phyloP scores from a whole-genome alignment of 176 grass and related monocot genomes.

The Musa troglodytarum region DNA sequence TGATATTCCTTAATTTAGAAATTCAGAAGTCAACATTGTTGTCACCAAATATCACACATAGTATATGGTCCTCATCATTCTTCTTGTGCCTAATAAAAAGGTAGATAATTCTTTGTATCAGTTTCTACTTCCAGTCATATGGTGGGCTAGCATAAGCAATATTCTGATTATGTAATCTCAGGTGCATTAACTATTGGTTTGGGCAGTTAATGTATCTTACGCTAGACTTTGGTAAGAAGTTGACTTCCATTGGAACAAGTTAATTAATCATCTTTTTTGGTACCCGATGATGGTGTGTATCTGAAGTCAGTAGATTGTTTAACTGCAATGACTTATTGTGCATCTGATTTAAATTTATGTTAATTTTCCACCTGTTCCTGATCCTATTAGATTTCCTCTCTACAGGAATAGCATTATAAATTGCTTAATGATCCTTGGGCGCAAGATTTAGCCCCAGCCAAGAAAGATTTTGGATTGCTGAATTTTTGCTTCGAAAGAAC shows the following conservation, averaged over 20 bases:
- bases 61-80: too few species aligned
- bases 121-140: background rate
- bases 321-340: background rate
- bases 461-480: conserved; percentile 50
- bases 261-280: background rate
- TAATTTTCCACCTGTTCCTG: too few species aligned
- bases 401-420: conserved; percentile 78
- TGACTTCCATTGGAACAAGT: background rate
- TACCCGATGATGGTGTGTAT: background rate
- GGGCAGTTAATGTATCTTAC: background rate
- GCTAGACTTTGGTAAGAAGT: background rate
- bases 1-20: too few species aligned
- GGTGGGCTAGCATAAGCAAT: background rate
- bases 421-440: conserved; percentile 92
- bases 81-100: too few species aligned
- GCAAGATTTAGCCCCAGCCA: conserved; percentile 26
- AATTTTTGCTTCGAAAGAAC: conserved; percentile 34
- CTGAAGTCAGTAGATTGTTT: background rate
- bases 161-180: background rate
- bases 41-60: too few species aligned
- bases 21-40: too few species aligned
- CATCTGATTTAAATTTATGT: background rate
- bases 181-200: background rate
- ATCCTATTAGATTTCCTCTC: background rate
- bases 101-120: background rate